phyloP scores from a whole-genome alignment of 768 basidiomycete genomes.

The Pholiota molesta region DNA sequence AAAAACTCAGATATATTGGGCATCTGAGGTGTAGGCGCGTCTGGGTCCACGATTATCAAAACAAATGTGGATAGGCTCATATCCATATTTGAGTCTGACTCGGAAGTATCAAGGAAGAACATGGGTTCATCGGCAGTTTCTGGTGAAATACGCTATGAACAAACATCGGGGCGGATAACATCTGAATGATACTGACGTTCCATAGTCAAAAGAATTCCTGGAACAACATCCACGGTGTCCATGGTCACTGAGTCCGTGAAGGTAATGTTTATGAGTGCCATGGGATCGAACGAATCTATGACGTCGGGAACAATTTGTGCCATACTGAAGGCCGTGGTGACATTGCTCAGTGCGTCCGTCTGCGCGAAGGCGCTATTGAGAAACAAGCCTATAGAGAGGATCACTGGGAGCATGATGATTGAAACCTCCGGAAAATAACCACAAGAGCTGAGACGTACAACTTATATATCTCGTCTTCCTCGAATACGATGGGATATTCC shows the following conservation, averaged over 20 bases:
- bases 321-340: constrained; percentile 35
- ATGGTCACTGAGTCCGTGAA: constrained; percentile 37
- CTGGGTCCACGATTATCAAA: constrained; percentile 44
- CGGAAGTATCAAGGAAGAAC: constrained; percentile 29
- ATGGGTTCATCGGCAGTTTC: constrained; percentile 38
- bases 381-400: constrained; percentile 14
- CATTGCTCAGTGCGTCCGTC: constrained; percentile 22
- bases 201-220: constrained; percentile 38
- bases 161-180: neutral
- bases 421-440: neutral
- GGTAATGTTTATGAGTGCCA: constrained; percentile 35
- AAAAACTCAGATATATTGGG: constrained; percentile 38
- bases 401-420: constrained; percentile 11
- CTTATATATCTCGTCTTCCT: constrained; percentile 11
- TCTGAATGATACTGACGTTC: constrained; percentile 32
- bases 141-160: constrained; percentile 4
- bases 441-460: neutral
- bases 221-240: constrained; percentile 32
- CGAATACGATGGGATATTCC: constrained; percentile 11
- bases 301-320: constrained; percentile 45
- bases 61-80: constrained; percentile 33
- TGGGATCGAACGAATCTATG: constrained; percentile 40
- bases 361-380: constrained; percentile 17
- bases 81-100: constrained; percentile 24
- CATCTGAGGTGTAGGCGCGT: constrained; percentile 44